Evolutionary conservation across 192 early-diverging fungal genomes (phyloP).

Genomic region (Bifiguratus adelaidae): DNA sequence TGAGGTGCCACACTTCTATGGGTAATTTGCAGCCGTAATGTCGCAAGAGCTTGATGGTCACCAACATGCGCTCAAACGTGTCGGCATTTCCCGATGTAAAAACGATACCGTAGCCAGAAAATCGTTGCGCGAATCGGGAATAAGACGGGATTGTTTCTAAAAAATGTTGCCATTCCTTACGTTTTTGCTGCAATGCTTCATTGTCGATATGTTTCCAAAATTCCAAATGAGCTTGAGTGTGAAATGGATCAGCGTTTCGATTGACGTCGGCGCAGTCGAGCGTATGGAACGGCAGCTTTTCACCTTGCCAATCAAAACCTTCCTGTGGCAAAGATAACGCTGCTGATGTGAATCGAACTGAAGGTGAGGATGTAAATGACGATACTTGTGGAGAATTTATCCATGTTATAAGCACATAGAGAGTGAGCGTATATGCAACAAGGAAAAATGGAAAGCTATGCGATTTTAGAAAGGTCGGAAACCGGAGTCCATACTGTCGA

Average conservation of each 20-base stretch:
- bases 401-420: no score
- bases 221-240: constrained; percentile 9
- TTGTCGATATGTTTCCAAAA: constrained; percentile 7
- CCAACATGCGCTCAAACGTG: constrained; percentile 8
- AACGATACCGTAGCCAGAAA: constrained; percentile 10
- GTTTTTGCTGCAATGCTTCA: constrained; percentile 2
- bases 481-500: no score
- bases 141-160: not conserved
- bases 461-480: no score
- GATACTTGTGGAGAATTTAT: no score
- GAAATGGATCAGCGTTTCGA: constrained; percentile 15
- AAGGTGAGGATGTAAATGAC: no score
- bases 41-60: constrained; percentile 11
- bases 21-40: constrained; percentile 5
- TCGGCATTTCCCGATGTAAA: constrained; percentile 19
- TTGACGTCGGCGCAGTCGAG: not conserved
- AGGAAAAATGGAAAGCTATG: no score
- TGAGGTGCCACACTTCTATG: constrained; percentile 18
- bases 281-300: no score
- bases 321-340: no score
- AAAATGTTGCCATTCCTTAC: constrained; percentile 12
- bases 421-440: no score
- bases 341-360: no score
- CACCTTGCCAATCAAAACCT: no score
- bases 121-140: not conserved